Evolutionary conservation across 2,329 filamentous ascomycete species (phyloP), one percentile per base, ranked within the genome.

Genomic region (Penicillium sp.): DNA sequence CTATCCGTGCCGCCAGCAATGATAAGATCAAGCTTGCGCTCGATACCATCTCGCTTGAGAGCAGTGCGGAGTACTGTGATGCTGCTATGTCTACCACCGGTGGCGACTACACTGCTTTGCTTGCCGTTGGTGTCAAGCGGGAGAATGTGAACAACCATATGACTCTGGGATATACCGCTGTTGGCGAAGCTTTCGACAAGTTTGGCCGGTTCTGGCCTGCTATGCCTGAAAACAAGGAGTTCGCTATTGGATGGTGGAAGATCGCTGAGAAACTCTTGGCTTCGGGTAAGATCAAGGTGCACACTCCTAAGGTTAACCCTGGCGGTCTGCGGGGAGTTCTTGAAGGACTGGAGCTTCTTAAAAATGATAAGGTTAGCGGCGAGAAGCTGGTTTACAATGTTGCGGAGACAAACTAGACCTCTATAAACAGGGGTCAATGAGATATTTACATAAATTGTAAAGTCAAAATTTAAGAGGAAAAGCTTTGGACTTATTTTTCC

Each of bases 361-460:
- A 69, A 66, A 65, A 75, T 21, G 75, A 72, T 14, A 79, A 77
- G 63, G 75, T 82, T 16, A 80, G 75, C 58, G 79, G 77, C 10
- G 67, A 71, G 61, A 82, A 82, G 69, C 55, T 82, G 59, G 79
- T 82, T 7, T 82, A 81, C 65, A 69, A 67, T 31, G 65, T 79
- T 44, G 58, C 50, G 2, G 64, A 67, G 29, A 66, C 60, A 42
- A 42, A 42, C 3, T 42, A 42, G 39, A 22, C 11, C 14, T 42
- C 13, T 31, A 31, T 31, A 13, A 31, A 5, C 14, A 13, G 3
- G 1, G 4, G 10, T 13, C 13, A 31, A 31, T 1, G 29, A 31
- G 27, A 29, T 11, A 10, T 1, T 24, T 29, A 31, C 29, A 31
- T 4, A 13, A 33, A 33, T 33, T 4, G 16, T 14, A 13, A 33